Evolutionary conservation across 2,329 filamentous ascomycete genomes (phyloP).

Genomic region (Neonectria hederae): DNA sequence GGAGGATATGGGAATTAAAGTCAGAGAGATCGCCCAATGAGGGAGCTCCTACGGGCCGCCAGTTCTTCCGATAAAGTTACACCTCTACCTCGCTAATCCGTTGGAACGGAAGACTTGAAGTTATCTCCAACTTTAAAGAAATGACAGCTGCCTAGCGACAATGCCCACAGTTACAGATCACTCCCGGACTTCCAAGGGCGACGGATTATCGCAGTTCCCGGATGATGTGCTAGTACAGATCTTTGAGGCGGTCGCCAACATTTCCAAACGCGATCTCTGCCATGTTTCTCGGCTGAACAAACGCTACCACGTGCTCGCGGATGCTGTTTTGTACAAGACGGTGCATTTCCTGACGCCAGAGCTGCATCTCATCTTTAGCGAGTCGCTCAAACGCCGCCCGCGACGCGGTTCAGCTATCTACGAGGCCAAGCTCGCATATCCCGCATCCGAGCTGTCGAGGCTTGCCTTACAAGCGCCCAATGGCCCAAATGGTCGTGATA

Average conservation of each 20-base stretch:
- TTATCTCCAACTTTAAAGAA: neutral
- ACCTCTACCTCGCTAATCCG: neutral
- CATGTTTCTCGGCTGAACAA: slow-evolving; percentile 55
- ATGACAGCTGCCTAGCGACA: neutral
- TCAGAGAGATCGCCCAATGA: neutral
- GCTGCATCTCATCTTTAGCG: slow-evolving; percentile 58
- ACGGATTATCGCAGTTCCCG: neutral
- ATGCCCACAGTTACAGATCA: neutral
- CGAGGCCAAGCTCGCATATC: slow-evolving; percentile 56
- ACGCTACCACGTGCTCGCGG: slow-evolving; percentile 55
- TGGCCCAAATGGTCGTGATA: slow-evolving; percentile 1
- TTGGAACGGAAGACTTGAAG: neutral
- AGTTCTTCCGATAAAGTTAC: neutral
- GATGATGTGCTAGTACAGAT: slow-evolving; percentile 30
- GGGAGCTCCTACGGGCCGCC: neutral
- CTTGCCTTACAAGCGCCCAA: slow-evolving; percentile 50
- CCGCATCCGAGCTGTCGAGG: slow-evolving; percentile 54
- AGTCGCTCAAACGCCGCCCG: slow-evolving; percentile 56
- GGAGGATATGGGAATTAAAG: no score
- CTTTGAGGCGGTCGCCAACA: slow-evolving; percentile 42
- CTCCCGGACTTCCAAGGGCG: neutral
- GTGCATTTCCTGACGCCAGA: slow-evolving; percentile 58
- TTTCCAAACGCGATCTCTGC: slow-evolving; percentile 54
- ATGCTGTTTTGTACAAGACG: slow-evolving; percentile 58
- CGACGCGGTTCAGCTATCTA: slow-evolving; percentile 59